Base-by-base conservation (phyloP, 768 basidiomycete genomes). In the Peribolospora kevripleyi region DNA sequence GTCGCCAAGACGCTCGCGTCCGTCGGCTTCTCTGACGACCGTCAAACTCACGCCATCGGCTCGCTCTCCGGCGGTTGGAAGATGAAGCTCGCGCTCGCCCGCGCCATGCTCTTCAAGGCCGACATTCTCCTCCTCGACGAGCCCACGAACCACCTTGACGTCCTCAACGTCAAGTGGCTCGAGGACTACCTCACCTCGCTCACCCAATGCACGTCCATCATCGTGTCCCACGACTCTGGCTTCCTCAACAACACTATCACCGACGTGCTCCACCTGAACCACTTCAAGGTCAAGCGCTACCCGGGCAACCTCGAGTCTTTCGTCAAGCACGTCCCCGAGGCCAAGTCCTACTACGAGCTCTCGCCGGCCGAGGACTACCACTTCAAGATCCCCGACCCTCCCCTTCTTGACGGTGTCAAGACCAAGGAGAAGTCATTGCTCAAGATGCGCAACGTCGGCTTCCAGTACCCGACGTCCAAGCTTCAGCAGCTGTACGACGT, bases 61-160 rank as follows among this genome's bases (percentile, higher is more conserved):
- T 81, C 84, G 43, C 72, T 95, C 59, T 93, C 90, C 10, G 91
- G 91, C 63, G 90, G 91, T 50, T 97, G 90, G 90, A 97, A 97
- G 73, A 95, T 97, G 90, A 97, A 95, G 63, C 76, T 97, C 53
- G 90, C 95, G 66, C 75, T 97, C 51, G 90, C 88, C 4, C 74
- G 90, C 62, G 91, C 90, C 13, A 95, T 97, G 84, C 72, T 95
- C 54, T 91, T 91, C 72, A 88, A 91, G 62, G 90, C 71, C 60
- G 71, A 73, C 57, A 70, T 73, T 54, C 63, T 73, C 54, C 66
- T 73, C 47, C 66, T 73, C 61, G 68, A 91, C 64, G 87, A 87
- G 78, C 86, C 85, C 60, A 88, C 85, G 50, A 88, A 88, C 70
- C 86, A 88, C 61, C 82, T 85, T 59, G 72, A 73, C 58, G 72